phyloP scores from a whole-genome alignment of 495 filamentous ascomycete genomes.

The Lichina pygmaea region DNA sequence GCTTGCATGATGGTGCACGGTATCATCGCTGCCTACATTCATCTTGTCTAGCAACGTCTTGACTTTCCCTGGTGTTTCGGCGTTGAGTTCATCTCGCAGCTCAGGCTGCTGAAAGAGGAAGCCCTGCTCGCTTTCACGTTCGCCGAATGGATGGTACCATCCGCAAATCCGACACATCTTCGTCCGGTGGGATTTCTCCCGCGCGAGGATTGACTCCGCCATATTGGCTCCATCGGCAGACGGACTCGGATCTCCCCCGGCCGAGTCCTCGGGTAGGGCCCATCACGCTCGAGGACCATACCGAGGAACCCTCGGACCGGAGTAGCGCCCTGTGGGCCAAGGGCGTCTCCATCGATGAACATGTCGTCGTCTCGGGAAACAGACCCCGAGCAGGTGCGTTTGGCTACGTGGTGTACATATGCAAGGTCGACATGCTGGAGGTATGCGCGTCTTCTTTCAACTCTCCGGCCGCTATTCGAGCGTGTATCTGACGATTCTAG shows the following conservation, averaged over 20 bases:
- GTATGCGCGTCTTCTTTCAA: conserved; percentile 17
- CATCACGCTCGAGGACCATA: conserved; percentile 51
- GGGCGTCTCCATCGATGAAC: conserved; percentile 36
- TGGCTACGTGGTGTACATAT: conserved; percentile 52
- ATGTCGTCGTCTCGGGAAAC: conserved; percentile 33
- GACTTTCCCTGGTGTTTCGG: too few species aligned
- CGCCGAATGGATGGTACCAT: neutral
- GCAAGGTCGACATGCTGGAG: conserved; percentile 39
- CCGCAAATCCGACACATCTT: neutral
- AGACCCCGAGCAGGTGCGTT: conserved; percentile 26
- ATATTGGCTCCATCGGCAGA: conserved; percentile 15
- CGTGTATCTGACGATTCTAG: conserved; percentile 9
- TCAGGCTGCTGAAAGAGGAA: too few species aligned
- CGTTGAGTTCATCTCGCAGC: too few species aligned
- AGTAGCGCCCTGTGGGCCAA: conserved; percentile 39
- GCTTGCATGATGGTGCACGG: too few species aligned
- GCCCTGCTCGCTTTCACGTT: neutral
- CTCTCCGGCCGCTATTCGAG: conserved; percentile 4
- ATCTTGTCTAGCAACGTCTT: too few species aligned
- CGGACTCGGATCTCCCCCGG: conserved; percentile 8
- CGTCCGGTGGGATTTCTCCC: too few species aligned
- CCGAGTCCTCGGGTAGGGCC: conserved; percentile 3
- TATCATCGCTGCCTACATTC: too few species aligned
- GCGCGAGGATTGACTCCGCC: conserved; percentile 9
- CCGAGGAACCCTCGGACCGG: conserved; percentile 31